These are phyloP conservation scores for Groenewaldozyma auringiensis DNA, from an alignment of 1,139 yeast species.

Conservation along the genomic window DNA sequence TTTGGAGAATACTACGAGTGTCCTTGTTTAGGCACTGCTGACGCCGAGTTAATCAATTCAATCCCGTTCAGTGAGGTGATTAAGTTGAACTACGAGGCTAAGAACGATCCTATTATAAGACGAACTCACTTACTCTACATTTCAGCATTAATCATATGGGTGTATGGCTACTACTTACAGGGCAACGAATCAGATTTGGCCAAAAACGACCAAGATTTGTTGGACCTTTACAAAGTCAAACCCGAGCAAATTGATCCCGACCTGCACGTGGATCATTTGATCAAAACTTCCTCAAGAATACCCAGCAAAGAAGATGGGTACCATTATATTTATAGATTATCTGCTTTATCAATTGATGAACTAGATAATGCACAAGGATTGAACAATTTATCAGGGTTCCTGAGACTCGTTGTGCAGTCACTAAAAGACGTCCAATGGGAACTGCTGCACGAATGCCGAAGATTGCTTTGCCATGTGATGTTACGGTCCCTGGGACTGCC, in stretches of 20 bases:
- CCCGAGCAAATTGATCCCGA: conserved; percentile 12
- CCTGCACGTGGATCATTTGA: conserved; percentile 8
- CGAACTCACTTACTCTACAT: conserved; percentile 51
- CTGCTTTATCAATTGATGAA: conserved; percentile 18
- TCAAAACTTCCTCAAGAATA: conserved; percentile 6
- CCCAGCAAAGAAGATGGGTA: conserved; percentile 21
- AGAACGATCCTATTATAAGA: conserved; percentile 47
- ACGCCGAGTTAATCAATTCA: neutral
- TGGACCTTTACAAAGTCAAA: conserved; percentile 3
- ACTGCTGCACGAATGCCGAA: conserved; percentile 27
- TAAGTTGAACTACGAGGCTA: conserved; percentile 37
- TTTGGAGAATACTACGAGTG: conserved; percentile 13
- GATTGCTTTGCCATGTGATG: conserved; percentile 26
- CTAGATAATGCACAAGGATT: conserved; percentile 17
- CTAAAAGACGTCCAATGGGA: conserved; percentile 26
- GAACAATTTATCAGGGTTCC: conserved; percentile 28
- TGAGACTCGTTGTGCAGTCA: conserved; percentile 25
- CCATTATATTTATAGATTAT: conserved; percentile 20
- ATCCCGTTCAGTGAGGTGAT: conserved; percentile 13
- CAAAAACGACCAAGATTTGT: conserved; percentile 4
- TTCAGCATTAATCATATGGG: conserved; percentile 50
- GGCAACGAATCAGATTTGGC: conserved; percentile 47
- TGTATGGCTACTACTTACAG: conserved; percentile 42
- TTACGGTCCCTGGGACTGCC: conserved; percentile 28
- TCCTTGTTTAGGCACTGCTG: conserved; percentile 13